phyloP scores from a whole-genome alignment of 208 protist species.

The Crithidia fasciculata region DNA sequence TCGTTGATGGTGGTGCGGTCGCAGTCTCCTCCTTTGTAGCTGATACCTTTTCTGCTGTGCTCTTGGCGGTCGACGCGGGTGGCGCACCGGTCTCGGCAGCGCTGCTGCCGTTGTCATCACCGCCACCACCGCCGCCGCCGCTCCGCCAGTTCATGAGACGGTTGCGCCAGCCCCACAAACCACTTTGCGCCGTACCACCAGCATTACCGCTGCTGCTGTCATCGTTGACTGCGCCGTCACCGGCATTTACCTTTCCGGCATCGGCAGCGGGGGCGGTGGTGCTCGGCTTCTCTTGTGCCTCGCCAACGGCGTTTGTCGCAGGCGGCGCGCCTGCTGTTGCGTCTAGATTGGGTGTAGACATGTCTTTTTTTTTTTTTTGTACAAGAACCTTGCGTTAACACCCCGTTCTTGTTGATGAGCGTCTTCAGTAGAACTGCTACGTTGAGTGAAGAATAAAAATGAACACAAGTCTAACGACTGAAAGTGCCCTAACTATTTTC shows the following conservation, averaged over 20 bases:
- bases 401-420: no score
- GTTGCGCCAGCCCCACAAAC: conserved; percentile 15
- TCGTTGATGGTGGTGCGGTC: neutral
- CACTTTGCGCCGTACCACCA: neutral
- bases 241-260: no score
- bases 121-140: neutral
- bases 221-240: neutral
- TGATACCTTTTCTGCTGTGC: neutral
- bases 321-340: neutral
- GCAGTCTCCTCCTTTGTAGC: neutral
- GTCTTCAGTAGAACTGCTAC: no score
- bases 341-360: neutral
- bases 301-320: no score
- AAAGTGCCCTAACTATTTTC: no score
- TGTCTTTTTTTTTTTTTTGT: neutral
- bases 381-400: no score
- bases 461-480: neutral
- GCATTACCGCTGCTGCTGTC: neutral
- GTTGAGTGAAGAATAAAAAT: neutral
- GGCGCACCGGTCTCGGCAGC: no score
- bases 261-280: neutral
- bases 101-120: neutral
- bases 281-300: neutral
- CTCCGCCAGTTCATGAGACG: conserved; percentile 26
- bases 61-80: neutral